Evolutionary conservation across 2,329 filamentous ascomycete species (phyloP).

Genomic region (Didymella arachidicola): DNA sequence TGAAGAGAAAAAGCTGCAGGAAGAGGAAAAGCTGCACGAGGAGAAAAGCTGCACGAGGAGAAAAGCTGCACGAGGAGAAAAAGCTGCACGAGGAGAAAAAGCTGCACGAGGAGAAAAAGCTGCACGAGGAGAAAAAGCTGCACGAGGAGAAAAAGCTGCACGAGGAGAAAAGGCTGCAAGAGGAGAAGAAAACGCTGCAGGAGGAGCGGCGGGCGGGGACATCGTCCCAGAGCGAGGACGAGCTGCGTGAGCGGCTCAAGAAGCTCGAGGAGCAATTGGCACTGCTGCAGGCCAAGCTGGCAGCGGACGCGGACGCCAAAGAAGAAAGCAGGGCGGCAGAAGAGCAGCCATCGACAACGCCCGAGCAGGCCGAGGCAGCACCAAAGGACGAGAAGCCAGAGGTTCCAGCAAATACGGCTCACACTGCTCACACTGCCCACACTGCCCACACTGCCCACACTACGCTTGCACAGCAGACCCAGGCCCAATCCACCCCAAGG

Average conservation of each 20-base stretch:
- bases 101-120: neutral
- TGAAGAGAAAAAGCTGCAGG: too few species aligned
- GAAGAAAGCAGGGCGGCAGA: neutral
- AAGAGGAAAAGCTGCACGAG: too few species aligned
- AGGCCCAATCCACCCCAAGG: neutral
- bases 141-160: neutral
- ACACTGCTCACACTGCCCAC: too few species aligned
- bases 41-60: neutral
- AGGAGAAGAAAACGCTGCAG: neutral
- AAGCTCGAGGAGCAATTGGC: conserved; percentile 10
- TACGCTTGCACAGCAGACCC: too few species aligned
- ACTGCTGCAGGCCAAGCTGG: conserved; percentile 5
- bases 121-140: neutral
- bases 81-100: too few species aligned
- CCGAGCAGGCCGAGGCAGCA: neutral
- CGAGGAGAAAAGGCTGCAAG: neutral
- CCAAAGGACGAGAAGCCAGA: neutral
- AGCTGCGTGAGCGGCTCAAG: conserved; percentile 6
- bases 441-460: too few species aligned
- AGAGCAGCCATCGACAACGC: neutral
- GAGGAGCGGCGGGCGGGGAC: neutral
- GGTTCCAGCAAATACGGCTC: neutral
- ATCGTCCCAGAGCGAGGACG: neutral
- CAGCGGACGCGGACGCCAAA: neutral
- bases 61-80: neutral